Percentiles rank a stretch among this genome's conserved stretches.
Evolutionary conservation across 495 filamentous ascomycete genomes (phyloP).

Genomic region (Neurospora pannonica): DNA sequence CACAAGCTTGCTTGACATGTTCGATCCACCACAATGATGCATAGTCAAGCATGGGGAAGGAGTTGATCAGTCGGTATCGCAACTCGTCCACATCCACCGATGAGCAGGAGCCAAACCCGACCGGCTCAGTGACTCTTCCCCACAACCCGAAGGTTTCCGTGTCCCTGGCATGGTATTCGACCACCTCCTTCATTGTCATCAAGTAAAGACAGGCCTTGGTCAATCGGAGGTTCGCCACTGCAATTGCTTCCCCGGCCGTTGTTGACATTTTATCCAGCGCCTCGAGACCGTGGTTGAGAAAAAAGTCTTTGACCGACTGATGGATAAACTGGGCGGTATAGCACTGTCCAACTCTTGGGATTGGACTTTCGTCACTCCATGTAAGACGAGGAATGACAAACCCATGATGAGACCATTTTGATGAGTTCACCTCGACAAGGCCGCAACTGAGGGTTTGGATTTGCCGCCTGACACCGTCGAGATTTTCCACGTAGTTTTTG

Average conservation of each 20-base stretch:
- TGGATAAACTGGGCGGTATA: constrained; percentile 29
- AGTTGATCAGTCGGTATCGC: neutral
- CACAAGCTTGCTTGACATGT: neutral
- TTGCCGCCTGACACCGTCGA: constrained; percentile 16
- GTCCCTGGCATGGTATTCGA: neutral
- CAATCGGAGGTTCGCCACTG: constrained; percentile 11
- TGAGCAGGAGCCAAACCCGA: no score
- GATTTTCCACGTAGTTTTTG: constrained; percentile 3
- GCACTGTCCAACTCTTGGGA: neutral
- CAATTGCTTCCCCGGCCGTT: constrained; percentile 3
- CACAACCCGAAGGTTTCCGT: neutral
- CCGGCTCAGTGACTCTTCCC: no score
- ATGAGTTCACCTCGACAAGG: constrained; percentile 21
- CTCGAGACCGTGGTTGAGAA: constrained; percentile 16
- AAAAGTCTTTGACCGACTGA: constrained; percentile 32
- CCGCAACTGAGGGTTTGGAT: constrained; percentile 24
- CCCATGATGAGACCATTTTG: neutral
- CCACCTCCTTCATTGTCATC: constrained; percentile 9
- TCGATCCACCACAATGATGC: neutral
- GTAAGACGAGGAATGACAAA: neutral
- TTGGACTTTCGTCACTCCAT: neutral
- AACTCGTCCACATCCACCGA: neutral
- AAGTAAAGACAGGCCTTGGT: constrained; percentile 16
- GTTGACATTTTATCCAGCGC: neutral
- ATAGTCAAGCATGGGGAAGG: neutral